Base-by-base conservation (phyloP, 2,329 filamentous ascomycete species). In the Fusarium concolor region DNA sequence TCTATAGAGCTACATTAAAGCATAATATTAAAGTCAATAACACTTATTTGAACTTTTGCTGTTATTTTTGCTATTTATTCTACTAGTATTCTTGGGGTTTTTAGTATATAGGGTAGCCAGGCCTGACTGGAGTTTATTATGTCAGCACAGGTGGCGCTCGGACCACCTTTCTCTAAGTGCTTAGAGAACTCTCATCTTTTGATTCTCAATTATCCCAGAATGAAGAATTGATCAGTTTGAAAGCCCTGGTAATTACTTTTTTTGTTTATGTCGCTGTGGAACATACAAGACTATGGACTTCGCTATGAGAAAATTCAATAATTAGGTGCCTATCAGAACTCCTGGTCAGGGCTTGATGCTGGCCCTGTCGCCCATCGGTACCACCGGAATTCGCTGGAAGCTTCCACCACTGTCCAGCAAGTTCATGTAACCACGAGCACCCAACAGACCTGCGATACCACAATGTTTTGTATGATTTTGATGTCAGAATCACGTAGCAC, bases 351-450 rank as follows among this genome's bases (percentile, higher is more conserved):
- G 24, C 35, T 42, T 18, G 37, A 38, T 24, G 17, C 39, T 24
- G 22, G 4, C 22, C 22, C 4, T 24, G 22, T 24, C 22, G 6
- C 22, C 22, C 22, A 6, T 6, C 20, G 18, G n/a, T 29, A 12
- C 12, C 12, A 42, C 20, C 20, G 24, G 56, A 52, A 63, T 41
- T 28, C 49, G 37, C 50, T 66, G 56, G 69, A 70, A 70, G 28
- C 41, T 72, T 74, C 72, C 18, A 74, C 56, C 37, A 29, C 31
- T 24, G 33, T 75, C 73, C 53, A 70, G 56, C 60, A 62, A 17
- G 33, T 64, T 56, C 72, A 28, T 37, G 64, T 39, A 56, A 60
- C 54, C 59, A 31, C 67, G 28, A 49, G 62, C 35, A 51, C 11
- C 43, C 56, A 53, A 60, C 38, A 52, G 41, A 43, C 28, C 42